Percentiles rank a stretch among this genome's conserved stretches.
Conservation (phyloP, 352 stramenopile genomes). For the Blastocystis sp. region DNA sequence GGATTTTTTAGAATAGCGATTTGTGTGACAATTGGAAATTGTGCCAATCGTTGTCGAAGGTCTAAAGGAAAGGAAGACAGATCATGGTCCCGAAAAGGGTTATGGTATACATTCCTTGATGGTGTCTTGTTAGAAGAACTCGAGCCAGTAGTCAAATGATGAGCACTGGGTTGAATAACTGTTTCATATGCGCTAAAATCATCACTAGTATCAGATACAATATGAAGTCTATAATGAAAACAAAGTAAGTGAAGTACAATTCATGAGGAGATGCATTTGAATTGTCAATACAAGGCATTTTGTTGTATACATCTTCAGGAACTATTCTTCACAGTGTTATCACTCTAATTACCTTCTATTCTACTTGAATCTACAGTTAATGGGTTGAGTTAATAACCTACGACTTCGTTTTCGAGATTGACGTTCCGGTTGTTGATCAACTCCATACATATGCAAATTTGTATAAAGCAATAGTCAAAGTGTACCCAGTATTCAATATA, state of each 20-base stretch:
- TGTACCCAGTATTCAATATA: not conserved
- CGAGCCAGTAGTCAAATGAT: not conserved
- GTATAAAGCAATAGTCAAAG: not conserved
- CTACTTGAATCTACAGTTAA: not conserved
- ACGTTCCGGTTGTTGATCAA: not conserved
- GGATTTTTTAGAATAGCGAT: slow-evolving; percentile 44
- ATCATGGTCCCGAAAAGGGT: slow-evolving; percentile 33
- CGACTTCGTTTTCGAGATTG: not conserved
- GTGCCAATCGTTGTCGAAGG: not conserved
- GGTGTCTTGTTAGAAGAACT: not conserved
- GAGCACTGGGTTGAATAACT: not conserved
- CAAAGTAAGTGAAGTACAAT: no score
- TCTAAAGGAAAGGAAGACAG: not conserved
- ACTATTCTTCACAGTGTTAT: not conserved
- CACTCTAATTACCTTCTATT: not conserved
- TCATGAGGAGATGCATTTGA: not conserved
- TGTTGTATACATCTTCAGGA: not conserved
- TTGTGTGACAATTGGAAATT: slow-evolving; percentile 41
- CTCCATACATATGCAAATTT: not conserved
- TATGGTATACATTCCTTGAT: not conserved
- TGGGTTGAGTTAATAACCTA: not conserved
- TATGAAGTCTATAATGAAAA: no score
- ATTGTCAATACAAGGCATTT: not conserved
- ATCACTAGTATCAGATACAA: not conserved
- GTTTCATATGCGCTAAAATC: not conserved